Base-by-base conservation (phyloP, 768 basidiomycete genomes). In the Mycena capillaripes region DNA sequence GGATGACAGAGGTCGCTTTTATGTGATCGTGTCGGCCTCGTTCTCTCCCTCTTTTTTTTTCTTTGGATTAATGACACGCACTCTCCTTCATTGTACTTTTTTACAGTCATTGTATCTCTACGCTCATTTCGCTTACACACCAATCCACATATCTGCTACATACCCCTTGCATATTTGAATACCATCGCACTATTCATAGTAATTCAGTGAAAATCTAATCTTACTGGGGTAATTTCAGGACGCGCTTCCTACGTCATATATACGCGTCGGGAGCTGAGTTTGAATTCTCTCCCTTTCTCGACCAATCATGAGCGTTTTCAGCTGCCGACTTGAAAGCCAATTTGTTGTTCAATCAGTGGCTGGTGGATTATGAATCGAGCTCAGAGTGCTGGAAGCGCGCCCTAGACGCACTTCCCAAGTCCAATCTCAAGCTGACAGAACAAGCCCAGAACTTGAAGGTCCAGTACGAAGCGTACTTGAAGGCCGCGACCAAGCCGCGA, bases 1-100 rank as follows among this genome's bases (percentile, higher is more conserved):
- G 92, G 79, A 82, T 93, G 84, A 90, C 90, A 52, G 93, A 95
- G 83, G 78, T 93, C 76, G 92, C 92, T 64, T 95, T 94, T 78
- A 81, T 92, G 77, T 82, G 79, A 66, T 85, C 34, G 11, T 17
- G 2, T 12, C 14, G 3, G 21, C 52, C 16, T 6, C n/a, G 16
- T 25, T 17, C 14, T 10, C 38, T 46, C 4, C 36, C 58, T 23
- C 44, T 11, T 6, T 36, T 23, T 23, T 32, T 14, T 9, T 32
- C 30, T 9, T 25, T 23, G 30, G 32, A 27, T 38, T 12, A n/a
- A 32, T 17, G 11, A 34, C 25, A n/a, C n/a, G 30, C 52, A 25
- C 40, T 23, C 56, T n/a, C 46, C 1, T 36, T 46, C 56, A 21
- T 36, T 34, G 29, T 23, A 21, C 4, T 42, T 23, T 30, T 14